These are phyloP conservation scores for Cercospora berteroae DNA, from an alignment of 2,329 filamentous ascomycete genomes.

Conservation along the genomic window DNA sequence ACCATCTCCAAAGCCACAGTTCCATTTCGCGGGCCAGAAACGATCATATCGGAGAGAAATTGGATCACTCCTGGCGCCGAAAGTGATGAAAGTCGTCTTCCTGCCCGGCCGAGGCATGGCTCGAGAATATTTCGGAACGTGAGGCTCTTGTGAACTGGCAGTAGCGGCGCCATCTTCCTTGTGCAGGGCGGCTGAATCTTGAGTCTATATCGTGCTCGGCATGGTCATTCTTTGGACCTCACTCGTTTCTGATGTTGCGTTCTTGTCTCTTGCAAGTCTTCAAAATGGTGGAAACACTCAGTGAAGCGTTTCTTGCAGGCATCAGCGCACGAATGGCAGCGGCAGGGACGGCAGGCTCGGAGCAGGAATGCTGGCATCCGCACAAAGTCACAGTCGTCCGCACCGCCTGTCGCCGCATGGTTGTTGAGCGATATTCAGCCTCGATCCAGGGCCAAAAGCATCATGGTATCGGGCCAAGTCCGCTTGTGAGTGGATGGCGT, in stretches of 20 bases:
- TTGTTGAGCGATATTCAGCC: neutral
- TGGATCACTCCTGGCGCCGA: too few species aligned
- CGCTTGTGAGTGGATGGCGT: slow-evolving; percentile 13
- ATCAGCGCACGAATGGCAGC: neutral
- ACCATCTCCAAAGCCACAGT: too few species aligned
- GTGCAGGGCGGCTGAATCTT: slow-evolving; percentile 4
- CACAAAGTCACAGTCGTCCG: neutral
- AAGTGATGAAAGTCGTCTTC: neutral
- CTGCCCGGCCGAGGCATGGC: neutral
- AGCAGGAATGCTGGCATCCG: neutral
- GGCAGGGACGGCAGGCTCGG: neutral
- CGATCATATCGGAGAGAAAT: too few species aligned
- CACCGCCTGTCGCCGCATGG: neutral
- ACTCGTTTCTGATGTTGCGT: neutral
- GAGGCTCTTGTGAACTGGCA: slow-evolving; percentile 1
- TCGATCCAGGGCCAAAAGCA: neutral
- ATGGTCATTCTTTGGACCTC: neutral
- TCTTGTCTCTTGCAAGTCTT: neutral
- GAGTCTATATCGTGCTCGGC: neutral
- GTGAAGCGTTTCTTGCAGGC: neutral
- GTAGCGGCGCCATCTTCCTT: slow-evolving; percentile 1
- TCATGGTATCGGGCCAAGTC: slow-evolving; percentile 16
- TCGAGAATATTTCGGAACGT: slow-evolving; percentile 13
- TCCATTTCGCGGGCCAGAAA: too few species aligned
- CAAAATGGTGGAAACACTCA: neutral